These are phyloP conservation scores for Penicillium dipodomyicola DNA, from an alignment of 495 filamentous ascomycete genomes.

Conservation along the genomic window DNA sequence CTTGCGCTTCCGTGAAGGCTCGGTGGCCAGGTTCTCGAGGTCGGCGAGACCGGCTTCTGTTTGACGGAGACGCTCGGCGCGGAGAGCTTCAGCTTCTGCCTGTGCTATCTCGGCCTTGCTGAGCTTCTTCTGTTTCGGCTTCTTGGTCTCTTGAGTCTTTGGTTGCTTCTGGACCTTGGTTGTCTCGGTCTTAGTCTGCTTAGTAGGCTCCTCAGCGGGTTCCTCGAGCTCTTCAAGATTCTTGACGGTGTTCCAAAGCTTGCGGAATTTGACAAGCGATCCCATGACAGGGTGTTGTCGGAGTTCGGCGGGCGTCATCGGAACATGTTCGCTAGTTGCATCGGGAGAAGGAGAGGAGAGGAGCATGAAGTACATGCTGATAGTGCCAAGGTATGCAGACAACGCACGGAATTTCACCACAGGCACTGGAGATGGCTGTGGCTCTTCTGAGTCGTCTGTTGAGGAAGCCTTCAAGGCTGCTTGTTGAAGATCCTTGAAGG, in stretches of 20 bases:
- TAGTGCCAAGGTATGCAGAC: slow-evolving; percentile 76
- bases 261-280: slow-evolving; percentile 71
- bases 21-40: slow-evolving; percentile 47
- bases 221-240: slow-evolving; percentile 32
- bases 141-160: slow-evolving; percentile 29
- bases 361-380: slow-evolving; percentile 92
- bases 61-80: slow-evolving; percentile 52
- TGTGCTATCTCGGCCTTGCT: slow-evolving; percentile 53
- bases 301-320: slow-evolving; percentile 67
- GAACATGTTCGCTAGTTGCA: slow-evolving; percentile 42
- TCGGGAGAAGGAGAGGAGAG: slow-evolving; percentile 69
- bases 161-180: slow-evolving; percentile 23
- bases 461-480: slow-evolving; percentile 52
- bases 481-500: slow-evolving; percentile 55
- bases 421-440: slow-evolving; percentile 43
- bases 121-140: slow-evolving; percentile 41
- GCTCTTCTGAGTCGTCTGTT: slow-evolving; percentile 28
- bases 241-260: slow-evolving; percentile 77
- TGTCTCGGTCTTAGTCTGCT: slow-evolving; percentile 11
- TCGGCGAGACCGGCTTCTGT: slow-evolving; percentile 72
- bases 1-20: slow-evolving; percentile 33
- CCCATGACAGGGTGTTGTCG: slow-evolving; percentile 88
- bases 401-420: slow-evolving; percentile 72
- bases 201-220: slow-evolving; percentile 13
- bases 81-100: slow-evolving; percentile 52